phyloP scores from a whole-genome alignment of 331 rosid species.

The Rosa hybrid region DNA sequence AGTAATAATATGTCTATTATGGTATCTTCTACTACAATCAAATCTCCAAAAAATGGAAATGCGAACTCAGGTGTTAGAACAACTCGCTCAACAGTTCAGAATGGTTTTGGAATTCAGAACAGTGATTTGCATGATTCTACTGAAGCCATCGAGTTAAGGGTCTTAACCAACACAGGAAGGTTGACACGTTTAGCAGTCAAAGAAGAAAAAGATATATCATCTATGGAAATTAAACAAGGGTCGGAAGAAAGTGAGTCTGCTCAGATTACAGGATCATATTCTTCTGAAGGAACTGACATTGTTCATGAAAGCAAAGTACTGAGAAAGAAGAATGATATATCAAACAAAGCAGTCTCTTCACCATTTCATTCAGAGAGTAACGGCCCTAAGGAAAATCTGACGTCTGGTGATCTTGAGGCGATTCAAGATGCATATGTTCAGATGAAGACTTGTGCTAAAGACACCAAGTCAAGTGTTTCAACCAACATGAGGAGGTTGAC shows the following conservation, averaged over 20 bases:
- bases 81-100: constrained; percentile 3
- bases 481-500: constrained; percentile 12
- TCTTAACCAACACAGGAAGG: constrained; percentile 5
- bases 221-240: neutral
- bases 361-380: constrained; percentile 4
- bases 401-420: neutral
- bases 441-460: neutral
- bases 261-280: neutral
- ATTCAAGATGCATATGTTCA: constrained; percentile 12
- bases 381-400: neutral
- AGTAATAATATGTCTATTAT: neutral
- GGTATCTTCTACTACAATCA: constrained; percentile 11
- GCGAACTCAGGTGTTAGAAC: constrained; percentile 3
- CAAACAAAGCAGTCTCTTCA: constrained; percentile 7
- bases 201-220: constrained; percentile 1
- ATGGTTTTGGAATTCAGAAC: constrained; percentile 10
- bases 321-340: constrained; percentile 12
- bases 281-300: constrained; percentile 3
- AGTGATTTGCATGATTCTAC: neutral
- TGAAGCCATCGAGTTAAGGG: constrained; percentile 12
- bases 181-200: constrained; percentile 12
- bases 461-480: neutral
- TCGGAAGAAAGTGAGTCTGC: constrained; percentile 7
- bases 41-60: neutral
- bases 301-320: neutral